Evolutionary conservation across 2,329 filamentous ascomycete genomes (phyloP).

Genomic region (Hymenoscyphus fraxineus): DNA sequence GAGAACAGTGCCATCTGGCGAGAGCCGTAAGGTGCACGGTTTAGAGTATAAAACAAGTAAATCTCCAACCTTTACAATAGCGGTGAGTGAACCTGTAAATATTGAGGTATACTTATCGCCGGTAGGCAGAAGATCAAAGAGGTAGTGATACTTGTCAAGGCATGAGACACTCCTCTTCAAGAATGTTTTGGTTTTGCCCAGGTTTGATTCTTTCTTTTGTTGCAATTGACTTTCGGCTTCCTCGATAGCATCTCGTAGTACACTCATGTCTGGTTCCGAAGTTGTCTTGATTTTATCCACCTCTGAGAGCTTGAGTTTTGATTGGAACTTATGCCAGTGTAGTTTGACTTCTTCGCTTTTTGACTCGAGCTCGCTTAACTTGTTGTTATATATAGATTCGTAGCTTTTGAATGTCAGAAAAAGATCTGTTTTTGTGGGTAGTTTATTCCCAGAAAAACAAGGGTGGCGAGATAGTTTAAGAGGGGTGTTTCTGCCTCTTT

Average conservation of each 20-base stretch:
- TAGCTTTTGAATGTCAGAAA: neutral
- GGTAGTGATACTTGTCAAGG: neutral
- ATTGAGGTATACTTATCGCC: slow-evolving; percentile 1
- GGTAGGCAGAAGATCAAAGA: neutral
- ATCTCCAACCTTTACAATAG: neutral
- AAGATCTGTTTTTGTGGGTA: neutral
- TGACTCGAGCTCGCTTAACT: neutral
- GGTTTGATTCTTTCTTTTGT: neutral
- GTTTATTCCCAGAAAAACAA: no score
- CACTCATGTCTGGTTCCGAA: neutral
- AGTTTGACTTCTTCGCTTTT: neutral
- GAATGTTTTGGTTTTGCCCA: neutral
- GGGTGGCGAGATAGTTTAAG: no score
- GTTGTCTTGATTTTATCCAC: neutral
- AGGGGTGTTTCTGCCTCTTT: no score
- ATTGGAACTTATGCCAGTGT: neutral
- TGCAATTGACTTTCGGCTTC: neutral
- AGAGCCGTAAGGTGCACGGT: no score
- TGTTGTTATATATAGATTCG: neutral
- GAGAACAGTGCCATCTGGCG: no score
- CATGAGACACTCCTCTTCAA: neutral
- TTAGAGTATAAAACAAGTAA: neutral
- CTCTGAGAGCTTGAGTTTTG: neutral
- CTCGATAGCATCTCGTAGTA: neutral
- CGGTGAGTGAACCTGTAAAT: neutral